phyloP scores from a whole-genome alignment of 108 stramenopile species.

The Poteriospumella lacustris region DNA sequence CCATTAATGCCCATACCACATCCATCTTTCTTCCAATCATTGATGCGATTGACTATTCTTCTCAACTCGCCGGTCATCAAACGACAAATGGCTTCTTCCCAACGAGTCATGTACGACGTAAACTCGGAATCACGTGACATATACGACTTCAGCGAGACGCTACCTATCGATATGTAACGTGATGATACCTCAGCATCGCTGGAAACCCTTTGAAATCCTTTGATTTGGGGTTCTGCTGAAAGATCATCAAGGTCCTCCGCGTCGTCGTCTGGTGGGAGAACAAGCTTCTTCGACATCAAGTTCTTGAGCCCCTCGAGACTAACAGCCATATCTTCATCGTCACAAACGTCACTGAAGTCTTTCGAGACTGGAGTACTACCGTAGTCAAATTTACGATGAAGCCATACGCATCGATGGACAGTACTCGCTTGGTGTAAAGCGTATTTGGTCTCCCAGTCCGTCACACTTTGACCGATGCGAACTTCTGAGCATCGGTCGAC shows the following conservation, averaged over 20 bases:
- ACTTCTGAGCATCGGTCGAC: background rate
- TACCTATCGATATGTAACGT: too few relatives aligned
- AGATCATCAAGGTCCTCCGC: too few relatives aligned
- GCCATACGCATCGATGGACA: background rate
- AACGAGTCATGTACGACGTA: background rate
- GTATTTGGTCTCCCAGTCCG: slow-evolving; percentile 1
- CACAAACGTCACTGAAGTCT: too few relatives aligned
- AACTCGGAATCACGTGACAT: background rate
- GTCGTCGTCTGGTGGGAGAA: too few relatives aligned
- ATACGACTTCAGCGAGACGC: too few relatives aligned
- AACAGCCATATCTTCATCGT: too few relatives aligned
- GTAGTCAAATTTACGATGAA: background rate
- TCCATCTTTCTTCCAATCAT: background rate
- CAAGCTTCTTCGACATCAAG: too few relatives aligned
- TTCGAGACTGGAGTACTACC: too few relatives aligned
- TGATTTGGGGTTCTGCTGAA: too few relatives aligned
- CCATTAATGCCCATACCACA: background rate
- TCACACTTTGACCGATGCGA: background rate
- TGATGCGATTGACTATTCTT: background rate
- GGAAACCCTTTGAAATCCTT: too few relatives aligned
- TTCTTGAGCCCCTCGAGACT: too few relatives aligned
- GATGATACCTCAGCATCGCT: too few relatives aligned
- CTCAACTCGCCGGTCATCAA: background rate
- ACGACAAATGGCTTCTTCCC: background rate
- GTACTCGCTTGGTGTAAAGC: background rate